A percentile compares a stretch with the other conserved stretches of the same genome.
Evolutionary conservation across 129 eudicot genomes (phyloP).

Genomic region (Lactuca sativa): DNA sequence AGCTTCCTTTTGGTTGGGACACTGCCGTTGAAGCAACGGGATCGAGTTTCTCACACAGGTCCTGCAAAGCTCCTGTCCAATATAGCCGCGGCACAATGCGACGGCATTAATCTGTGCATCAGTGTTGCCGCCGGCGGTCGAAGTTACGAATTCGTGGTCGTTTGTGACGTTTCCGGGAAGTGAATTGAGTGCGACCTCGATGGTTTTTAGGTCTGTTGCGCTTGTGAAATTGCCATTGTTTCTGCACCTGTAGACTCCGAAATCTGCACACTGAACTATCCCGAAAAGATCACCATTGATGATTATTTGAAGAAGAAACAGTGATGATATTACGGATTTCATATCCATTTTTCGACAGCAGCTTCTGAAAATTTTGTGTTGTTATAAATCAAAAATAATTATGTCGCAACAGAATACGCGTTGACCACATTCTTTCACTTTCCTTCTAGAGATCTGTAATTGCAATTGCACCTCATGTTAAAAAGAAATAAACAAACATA

Average conservation of each 20-base stretch:
- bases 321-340: background rate
- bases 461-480: background rate
- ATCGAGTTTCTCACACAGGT: constrained; percentile 33
- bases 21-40: constrained; percentile 13
- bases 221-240: constrained; percentile 26
- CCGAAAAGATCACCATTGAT: background rate
- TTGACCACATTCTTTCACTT: background rate
- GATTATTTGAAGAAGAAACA: background rate
- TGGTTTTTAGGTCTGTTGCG: constrained; percentile 2
- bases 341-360: background rate
- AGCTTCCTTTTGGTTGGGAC: constrained; percentile 42
- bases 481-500: too few relatives aligned
- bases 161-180: constrained; percentile 29
- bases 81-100: constrained; percentile 48
- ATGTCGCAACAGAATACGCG: background rate
- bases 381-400: background rate
- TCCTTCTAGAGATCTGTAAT: background rate
- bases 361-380: background rate
- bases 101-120: constrained; percentile 22
- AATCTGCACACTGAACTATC: constrained; percentile 10
- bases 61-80: constrained; percentile 25
- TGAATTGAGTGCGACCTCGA: constrained; percentile 13
- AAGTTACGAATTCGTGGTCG: constrained; percentile 26
- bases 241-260: constrained; percentile 24
- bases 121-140: constrained; percentile 24